A percentile compares a stretch with the other conserved stretches of the same genome.
Conservation (phyloP, 768 basidiomycete genomes). For the Dacryopinax spathularia region DNA sequence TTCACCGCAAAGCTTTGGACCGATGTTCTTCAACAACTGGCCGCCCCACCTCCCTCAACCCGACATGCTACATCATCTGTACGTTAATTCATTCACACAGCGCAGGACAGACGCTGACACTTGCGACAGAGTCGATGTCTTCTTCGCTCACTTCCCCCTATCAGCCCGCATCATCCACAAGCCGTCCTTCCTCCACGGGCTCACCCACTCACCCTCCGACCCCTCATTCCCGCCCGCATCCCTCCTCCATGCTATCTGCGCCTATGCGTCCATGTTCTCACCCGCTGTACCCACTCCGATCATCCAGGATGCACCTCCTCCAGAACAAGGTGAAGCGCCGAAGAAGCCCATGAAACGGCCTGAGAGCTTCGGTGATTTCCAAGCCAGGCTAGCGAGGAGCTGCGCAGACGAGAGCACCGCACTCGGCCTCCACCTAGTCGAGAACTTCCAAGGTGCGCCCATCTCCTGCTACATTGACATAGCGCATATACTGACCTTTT, state of each 20-base stretch:
- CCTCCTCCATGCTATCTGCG: constrained; percentile 77
- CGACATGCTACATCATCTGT: constrained; percentile 52
- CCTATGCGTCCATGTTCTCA: constrained; percentile 61
- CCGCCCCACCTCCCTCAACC: constrained; percentile 48
- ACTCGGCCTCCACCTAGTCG: constrained; percentile 46
- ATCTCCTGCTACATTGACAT: neutral
- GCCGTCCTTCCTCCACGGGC: constrained; percentile 46
- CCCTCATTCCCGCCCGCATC: constrained; percentile 57
- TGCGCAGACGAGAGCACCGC: constrained; percentile 37
- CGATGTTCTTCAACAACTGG: constrained; percentile 31
- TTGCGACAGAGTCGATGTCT: constrained; percentile 49
- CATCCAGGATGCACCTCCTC: constrained; percentile 41
- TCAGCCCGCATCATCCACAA: constrained; percentile 56
- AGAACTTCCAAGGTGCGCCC: constrained; percentile 7
- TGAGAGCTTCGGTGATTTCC: constrained; percentile 23
- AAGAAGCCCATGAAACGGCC: constrained; percentile 34
- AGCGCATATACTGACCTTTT: neutral
- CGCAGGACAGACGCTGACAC: neutral
- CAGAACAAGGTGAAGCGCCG: constrained; percentile 34
- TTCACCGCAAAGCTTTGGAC: neutral
- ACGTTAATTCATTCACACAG: constrained; percentile 16
- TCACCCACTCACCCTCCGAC: constrained; percentile 51
- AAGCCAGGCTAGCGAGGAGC: neutral
- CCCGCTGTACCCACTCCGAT: constrained; percentile 31
- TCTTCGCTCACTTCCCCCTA: constrained; percentile 66